Conservation (phyloP, 805 yeast species). For the Ogataea methanolica region DNA sequence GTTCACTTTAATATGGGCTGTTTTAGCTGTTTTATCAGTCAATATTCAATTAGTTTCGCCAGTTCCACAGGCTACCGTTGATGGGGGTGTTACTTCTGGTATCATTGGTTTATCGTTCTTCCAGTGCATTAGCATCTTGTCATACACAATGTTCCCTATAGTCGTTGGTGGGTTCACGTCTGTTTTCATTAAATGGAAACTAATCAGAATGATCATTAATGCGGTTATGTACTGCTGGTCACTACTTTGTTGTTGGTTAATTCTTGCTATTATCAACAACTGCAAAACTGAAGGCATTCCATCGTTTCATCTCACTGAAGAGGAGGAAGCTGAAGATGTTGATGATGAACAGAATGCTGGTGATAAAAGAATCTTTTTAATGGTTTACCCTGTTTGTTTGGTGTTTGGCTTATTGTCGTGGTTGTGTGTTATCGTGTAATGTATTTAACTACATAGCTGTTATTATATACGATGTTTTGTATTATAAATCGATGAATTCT, state of each 20-base stretch:
- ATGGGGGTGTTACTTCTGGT: slow-evolving; percentile 26
- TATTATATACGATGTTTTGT: background rate
- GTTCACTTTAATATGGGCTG: slow-evolving; percentile 48
- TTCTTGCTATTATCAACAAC: slow-evolving; percentile 41
- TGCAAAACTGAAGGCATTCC: slow-evolving; percentile 26
- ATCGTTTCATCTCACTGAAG: slow-evolving; percentile 7
- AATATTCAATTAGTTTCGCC: slow-evolving; percentile 56
- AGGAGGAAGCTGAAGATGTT: slow-evolving; percentile 9
- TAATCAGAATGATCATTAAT: slow-evolving; percentile 38
- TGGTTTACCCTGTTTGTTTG: slow-evolving; percentile 49
- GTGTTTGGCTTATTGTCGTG: slow-evolving; percentile 50
- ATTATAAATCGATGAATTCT: slow-evolving; percentile 24
- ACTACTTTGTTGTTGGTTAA: slow-evolving; percentile 45
- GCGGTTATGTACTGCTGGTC: slow-evolving; percentile 46
- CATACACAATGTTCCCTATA: slow-evolving; percentile 53
- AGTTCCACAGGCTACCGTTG: slow-evolving; percentile 27
- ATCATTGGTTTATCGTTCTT: slow-evolving; percentile 43
- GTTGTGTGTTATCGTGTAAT: slow-evolving; percentile 46
- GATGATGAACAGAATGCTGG: slow-evolving; percentile 37
- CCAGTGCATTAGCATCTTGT: slow-evolving; percentile 52
- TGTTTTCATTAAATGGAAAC: slow-evolving; percentile 38
- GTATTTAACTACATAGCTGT: background rate
- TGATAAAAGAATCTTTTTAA: slow-evolving; percentile 49
- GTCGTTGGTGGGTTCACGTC: slow-evolving; percentile 44
- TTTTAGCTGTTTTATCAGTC: slow-evolving; percentile 42